A percentile compares a stretch with the other conserved stretches of the same genome.
phyloP scores from a whole-genome alignment of 78 protist species.

The Anaeramoeba flamelloides region DNA sequence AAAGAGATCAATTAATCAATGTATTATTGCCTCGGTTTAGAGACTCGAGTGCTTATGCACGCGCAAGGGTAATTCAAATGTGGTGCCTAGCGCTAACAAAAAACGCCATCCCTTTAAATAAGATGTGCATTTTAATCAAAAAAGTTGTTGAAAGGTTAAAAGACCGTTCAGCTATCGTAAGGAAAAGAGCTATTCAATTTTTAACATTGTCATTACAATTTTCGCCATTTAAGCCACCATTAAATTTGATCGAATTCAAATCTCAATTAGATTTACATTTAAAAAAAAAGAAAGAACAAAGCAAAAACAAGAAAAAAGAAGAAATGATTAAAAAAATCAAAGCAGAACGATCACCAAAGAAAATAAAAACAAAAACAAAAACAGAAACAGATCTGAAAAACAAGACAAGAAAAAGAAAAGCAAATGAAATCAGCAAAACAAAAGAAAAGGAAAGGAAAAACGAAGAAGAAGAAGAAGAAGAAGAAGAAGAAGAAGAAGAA shows the following conservation, averaged over 20 bases:
- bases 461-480: neutral
- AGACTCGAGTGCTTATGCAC: neutral
- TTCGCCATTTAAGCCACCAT: neutral
- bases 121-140: neutral
- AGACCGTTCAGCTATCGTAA: neutral
- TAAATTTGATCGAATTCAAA: neutral
- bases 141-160: neutral
- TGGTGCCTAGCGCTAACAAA: neutral
- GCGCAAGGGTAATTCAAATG: neutral
- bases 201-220: neutral
- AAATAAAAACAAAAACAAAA: neutral
- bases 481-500: neutral
- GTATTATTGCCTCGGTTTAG: neutral
- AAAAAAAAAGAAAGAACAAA: neutral
- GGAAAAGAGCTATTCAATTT: neutral
- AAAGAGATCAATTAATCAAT: neutral
- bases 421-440: too few relatives aligned
- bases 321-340: neutral
- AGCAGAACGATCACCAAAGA: neutral
- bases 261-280: neutral
- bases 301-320: neutral
- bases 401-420: neutral
- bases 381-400: neutral
- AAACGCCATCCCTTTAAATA: neutral
- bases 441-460: neutral